Evolutionary conservation across 208 protist species (phyloP).

Genomic region (Wallacemonas sp.): DNA sequence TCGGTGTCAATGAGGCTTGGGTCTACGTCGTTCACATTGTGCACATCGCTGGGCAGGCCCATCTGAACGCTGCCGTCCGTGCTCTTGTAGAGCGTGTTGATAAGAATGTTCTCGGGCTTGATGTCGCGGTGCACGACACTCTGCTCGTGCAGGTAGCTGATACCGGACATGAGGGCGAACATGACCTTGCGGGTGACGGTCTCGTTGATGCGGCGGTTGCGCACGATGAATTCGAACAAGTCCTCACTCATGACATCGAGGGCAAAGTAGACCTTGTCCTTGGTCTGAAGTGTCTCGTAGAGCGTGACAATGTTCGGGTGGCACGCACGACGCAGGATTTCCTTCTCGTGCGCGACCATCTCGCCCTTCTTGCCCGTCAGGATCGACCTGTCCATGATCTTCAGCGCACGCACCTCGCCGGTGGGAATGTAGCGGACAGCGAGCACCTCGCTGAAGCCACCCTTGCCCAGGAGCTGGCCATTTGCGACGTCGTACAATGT

Average conservation of each 20-base stretch:
- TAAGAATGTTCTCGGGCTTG: slow-evolving; percentile 91
- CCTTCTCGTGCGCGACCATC: slow-evolving; percentile 86
- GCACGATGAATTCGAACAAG: slow-evolving; percentile 87
- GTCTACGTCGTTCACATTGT: slow-evolving; percentile 41
- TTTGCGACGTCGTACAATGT: slow-evolving; percentile 69
- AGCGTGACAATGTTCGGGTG: slow-evolving; percentile 86
- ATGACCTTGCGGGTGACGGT: slow-evolving; percentile 66
- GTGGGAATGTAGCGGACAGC: slow-evolving; percentile 59
- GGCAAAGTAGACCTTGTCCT: slow-evolving; percentile 77
- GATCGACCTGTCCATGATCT: slow-evolving; percentile 65
- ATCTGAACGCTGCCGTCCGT: slow-evolving; percentile 25
- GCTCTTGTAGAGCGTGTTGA: slow-evolving; percentile 49
- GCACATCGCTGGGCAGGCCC: slow-evolving; percentile 1
- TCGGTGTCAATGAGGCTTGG: slow-evolving; percentile 47
- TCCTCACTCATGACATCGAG: slow-evolving; percentile 87
- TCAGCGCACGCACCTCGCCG: slow-evolving; percentile 71
- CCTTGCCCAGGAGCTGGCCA: slow-evolving; percentile 62
- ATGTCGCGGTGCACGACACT: slow-evolving; percentile 88
- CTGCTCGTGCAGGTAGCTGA: slow-evolving; percentile 81
- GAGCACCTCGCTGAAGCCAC: slow-evolving; percentile 83
- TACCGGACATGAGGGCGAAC: slow-evolving; percentile 61
- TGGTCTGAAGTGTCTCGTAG: slow-evolving; percentile 71
- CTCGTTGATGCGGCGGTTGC: slow-evolving; percentile 72
- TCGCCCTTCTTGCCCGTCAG: slow-evolving; percentile 77
- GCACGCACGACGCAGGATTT: slow-evolving; percentile 77